A percentile compares a stretch with the other conserved stretches of the same genome.
Conservation (phyloP, 192 early-diverging fungal genomes). For the Coemansia reversa region DNA sequence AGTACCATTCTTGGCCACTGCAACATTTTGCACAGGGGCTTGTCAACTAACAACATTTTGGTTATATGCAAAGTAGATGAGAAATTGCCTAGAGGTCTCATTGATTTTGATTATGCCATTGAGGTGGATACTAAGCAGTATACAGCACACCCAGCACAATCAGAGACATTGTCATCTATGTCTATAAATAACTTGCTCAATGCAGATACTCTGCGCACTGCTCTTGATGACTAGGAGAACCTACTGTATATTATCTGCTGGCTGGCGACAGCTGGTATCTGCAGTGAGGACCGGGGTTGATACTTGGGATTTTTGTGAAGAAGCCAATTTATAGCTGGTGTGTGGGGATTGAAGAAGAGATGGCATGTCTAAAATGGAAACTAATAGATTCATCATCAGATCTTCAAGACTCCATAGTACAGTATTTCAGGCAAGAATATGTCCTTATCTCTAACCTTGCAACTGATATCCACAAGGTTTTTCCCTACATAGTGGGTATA, state of each 20-base stretch:
- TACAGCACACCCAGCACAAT: background rate
- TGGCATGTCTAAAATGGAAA: background rate
- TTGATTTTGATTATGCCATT: constrained; percentile 31
- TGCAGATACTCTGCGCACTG: background rate
- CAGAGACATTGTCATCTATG: constrained; percentile 25
- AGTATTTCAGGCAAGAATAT: too few species aligned
- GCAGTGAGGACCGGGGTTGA: background rate
- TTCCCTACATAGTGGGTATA: too few species aligned
- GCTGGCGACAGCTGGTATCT: constrained; percentile 15
- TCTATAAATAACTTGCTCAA: constrained; percentile 27
- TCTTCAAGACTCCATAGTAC: too few species aligned
- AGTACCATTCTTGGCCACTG: constrained; percentile 15
- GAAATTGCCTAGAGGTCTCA: constrained; percentile 3
- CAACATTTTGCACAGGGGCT: constrained; percentile 24
- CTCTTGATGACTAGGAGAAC: constrained; percentile 26
- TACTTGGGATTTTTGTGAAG: background rate
- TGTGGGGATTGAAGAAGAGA: background rate
- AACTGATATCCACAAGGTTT: too few species aligned
- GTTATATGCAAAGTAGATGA: constrained; percentile 2
- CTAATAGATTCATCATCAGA: too few species aligned
- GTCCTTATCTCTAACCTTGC: too few species aligned
- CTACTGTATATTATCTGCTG: constrained; percentile 24
- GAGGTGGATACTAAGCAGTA: background rate
- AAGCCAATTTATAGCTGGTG: background rate
- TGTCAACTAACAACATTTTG: constrained; percentile 27